A percentile compares a stretch with the other conserved stretches of the same genome.
phyloP scores from a whole-genome alignment of 106 monocot genomes.

The Triglochin maritima region DNA sequence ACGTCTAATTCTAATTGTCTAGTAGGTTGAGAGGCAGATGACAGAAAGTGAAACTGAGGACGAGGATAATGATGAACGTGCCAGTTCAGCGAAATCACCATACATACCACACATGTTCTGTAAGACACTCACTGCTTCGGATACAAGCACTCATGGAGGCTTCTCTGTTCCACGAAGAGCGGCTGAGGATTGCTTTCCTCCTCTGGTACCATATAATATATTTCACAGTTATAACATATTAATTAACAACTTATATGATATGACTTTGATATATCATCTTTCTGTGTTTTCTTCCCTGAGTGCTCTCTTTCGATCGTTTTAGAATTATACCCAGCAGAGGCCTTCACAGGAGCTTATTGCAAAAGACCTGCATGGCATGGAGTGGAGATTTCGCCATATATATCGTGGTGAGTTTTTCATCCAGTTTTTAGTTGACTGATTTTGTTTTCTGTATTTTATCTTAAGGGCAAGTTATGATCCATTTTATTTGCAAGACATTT shows the following conservation, averaged over 20 bases:
- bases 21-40: conserved; percentile 24
- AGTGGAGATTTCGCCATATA: conserved; percentile 90
- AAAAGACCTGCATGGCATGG: conserved; percentile 83
- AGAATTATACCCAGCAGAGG: conserved; percentile 90
- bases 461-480: no score
- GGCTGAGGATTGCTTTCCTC: conserved; percentile 98
- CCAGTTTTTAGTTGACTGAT: no score
- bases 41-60: conserved; percentile 17
- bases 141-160: conserved; percentile 96
- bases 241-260: no score
- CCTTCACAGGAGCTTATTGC: conserved; percentile 94
- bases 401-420: conserved; percentile 47
- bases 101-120: conserved; percentile 88
- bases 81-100: conserved; percentile 15
- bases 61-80: conserved; percentile 23
- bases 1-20: not conserved
- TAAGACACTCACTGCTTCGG: conserved; percentile 96
- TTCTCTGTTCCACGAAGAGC: conserved; percentile 96
- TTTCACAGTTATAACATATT: not conserved
- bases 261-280: not conserved
- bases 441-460: not conserved
- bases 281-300: not conserved
- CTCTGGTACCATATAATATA: conserved; percentile 37
- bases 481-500: no score
- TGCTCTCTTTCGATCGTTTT: not conserved